Evolutionary conservation across 2,329 filamentous ascomycete genomes (phyloP).

Genomic region (Sclerotinia nivalis): DNA sequence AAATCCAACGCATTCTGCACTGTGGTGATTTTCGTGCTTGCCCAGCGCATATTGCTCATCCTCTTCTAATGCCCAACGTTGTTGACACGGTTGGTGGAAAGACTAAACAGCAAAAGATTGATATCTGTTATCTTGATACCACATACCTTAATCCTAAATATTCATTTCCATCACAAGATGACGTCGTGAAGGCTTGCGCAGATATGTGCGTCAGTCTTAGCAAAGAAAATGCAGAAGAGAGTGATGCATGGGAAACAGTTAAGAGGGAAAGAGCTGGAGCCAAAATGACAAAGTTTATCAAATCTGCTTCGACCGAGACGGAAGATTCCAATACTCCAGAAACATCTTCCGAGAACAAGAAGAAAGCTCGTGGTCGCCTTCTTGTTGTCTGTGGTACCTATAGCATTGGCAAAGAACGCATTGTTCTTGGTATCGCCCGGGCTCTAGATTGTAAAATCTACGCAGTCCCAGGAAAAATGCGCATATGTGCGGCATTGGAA

Average conservation of each 20-base stretch:
- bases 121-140: conserved; percentile 95
- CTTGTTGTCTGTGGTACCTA: conserved; percentile 95
- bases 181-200: conserved; percentile 84
- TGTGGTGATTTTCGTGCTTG: conserved; percentile 96
- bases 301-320: conserved; percentile 41
- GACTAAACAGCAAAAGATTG: conserved; percentile 78
- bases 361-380: conserved; percentile 61
- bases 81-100: conserved; percentile 71
- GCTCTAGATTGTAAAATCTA: conserved; percentile 88
- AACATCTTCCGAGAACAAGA: conserved; percentile 24
- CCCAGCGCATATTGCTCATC: conserved; percentile 78
- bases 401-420: conserved; percentile 95
- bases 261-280: conserved; percentile 56
- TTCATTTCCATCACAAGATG: conserved; percentile 84
- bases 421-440: conserved; percentile 88
- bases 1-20: conserved; percentile 79
- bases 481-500: conserved; percentile 80
- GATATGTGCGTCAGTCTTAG: conserved; percentile 81
- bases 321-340: conserved; percentile 33
- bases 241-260: conserved; percentile 56
- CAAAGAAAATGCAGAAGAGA: conserved; percentile 60
- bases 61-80: conserved; percentile 74
- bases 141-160: conserved; percentile 97
- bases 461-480: conserved; percentile 78
- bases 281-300: conserved; percentile 64